These are phyloP conservation scores for Theobroma cacao DNA, from an alignment of 345 rosid species.

Conservation along the genomic window DNA sequence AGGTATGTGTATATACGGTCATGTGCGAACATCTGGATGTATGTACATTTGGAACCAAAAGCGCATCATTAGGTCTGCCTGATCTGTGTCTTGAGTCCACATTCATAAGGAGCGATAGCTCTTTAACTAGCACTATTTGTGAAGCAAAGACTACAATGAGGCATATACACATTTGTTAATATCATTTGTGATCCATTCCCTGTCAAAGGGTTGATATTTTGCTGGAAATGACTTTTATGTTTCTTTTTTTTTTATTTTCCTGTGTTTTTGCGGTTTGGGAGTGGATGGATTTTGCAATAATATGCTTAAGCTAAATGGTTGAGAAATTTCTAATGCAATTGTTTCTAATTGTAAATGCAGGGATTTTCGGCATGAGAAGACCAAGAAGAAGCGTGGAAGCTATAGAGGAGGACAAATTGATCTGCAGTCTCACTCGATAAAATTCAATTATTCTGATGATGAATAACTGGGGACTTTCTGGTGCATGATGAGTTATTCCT, in stretches of 20 bases:
- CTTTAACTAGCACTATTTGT: background rate
- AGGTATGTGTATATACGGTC: constrained; percentile 41
- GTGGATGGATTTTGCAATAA: background rate
- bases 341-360: constrained; percentile 28
- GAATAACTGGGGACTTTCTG: constrained; percentile 32
- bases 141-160: background rate
- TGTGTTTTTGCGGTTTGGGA: background rate
- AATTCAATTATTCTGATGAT: constrained; percentile 82
- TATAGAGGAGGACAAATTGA: constrained; percentile 96
- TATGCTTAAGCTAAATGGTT: background rate
- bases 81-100: background rate
- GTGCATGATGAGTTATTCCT: background rate
- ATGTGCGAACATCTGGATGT: background rate
- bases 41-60: background rate
- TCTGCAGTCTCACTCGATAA: constrained; percentile 70
- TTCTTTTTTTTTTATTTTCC: too few species aligned
- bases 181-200: background rate
- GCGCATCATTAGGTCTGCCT: background rate
- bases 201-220: background rate
- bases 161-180: too few species aligned
- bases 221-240: background rate
- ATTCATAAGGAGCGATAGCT: background rate
- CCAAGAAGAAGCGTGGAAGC: constrained; percentile 93
- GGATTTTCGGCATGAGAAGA: constrained; percentile 94
- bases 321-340: background rate